Percentiles rank a stretch among this genome's conserved stretches.
Evolutionary conservation across 1,284 basidiomycete genomes (phyloP).

Genomic region (Mycosarcoma maydis): DNA sequence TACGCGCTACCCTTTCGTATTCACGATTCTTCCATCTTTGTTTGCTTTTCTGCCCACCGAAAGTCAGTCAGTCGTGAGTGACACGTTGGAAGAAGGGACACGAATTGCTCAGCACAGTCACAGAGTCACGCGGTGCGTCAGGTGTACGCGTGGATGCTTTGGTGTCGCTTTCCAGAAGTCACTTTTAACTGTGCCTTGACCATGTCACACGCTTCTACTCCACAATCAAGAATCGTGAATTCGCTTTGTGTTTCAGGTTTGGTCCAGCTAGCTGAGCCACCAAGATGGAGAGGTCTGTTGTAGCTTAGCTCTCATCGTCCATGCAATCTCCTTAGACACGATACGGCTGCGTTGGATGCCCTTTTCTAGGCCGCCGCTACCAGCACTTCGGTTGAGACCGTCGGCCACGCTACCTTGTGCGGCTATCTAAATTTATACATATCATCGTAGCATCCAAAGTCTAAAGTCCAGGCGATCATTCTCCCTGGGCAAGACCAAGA

Average conservation of each 20-base stretch:
- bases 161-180: slow-evolving; percentile 29
- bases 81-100: slow-evolving; percentile 9
- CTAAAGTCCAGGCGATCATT: no score
- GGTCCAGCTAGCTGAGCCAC: background rate
- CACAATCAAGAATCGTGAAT: no score
- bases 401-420: slow-evolving; percentile 6
- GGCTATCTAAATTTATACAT: no score
- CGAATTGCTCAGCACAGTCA: background rate
- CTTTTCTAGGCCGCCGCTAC: background rate
- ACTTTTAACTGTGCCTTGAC: background rate
- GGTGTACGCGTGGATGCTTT: background rate
- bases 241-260: no score
- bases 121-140: background rate
- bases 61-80: no score
- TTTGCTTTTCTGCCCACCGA: no score
- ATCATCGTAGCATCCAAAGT: no score
- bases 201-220: slow-evolving; percentile 20
- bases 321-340: background rate
- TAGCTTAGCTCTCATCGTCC: background rate
- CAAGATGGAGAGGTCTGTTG: no score
- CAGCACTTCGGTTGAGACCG: background rate
- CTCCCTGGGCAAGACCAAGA: no score
- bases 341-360: no score
- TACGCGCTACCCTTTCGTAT: no score
- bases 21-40: no score